Evolutionary conservation across 2,329 filamentous ascomycete genomes (phyloP).

Genomic region (Colletotrichum horii): DNA sequence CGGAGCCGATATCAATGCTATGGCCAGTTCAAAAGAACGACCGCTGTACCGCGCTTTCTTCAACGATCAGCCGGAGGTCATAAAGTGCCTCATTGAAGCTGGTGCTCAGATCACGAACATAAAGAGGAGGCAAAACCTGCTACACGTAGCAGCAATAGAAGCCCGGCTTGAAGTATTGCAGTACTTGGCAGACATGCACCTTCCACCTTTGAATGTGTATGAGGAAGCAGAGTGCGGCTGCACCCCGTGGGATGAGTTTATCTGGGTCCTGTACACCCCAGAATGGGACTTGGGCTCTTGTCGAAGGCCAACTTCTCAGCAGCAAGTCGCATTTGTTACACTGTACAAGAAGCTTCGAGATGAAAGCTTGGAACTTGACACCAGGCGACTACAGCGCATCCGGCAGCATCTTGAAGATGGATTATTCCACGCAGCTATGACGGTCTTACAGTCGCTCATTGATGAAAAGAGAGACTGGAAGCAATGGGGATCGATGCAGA

Average conservation of each 20-base stretch:
- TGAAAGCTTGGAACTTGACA: neutral
- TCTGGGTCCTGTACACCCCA: fast-evolving
- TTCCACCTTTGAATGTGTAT: fast-evolving
- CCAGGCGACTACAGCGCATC: neutral
- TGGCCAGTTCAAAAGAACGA: fast-evolving
- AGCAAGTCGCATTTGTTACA: neutral
- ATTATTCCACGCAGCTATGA: neutral
- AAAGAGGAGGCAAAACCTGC: fast-evolving
- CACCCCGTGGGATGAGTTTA: neutral
- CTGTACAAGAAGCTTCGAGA: neutral
- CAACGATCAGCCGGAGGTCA: fast-evolving
- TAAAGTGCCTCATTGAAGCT: neutral
- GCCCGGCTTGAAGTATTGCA: fast-evolving
- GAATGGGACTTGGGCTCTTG: fast-evolving
- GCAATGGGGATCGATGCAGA: neutral
- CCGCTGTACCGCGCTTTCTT: neutral
- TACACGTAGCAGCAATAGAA: neutral
- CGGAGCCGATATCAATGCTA: neutral
- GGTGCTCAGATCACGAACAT: fast-evolving
- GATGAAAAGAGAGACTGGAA: neutral
- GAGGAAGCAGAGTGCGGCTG: fast-evolving
- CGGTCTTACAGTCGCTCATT: neutral
- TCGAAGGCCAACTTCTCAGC: neutral
- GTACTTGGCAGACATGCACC: neutral
- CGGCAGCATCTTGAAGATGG: neutral